A percentile compares a stretch with the other conserved stretches of the same genome.
These are phyloP conservation scores for Tulasnella sp. DNA, from an alignment of 768 basidiomycete species.

Conservation along the genomic window DNA sequence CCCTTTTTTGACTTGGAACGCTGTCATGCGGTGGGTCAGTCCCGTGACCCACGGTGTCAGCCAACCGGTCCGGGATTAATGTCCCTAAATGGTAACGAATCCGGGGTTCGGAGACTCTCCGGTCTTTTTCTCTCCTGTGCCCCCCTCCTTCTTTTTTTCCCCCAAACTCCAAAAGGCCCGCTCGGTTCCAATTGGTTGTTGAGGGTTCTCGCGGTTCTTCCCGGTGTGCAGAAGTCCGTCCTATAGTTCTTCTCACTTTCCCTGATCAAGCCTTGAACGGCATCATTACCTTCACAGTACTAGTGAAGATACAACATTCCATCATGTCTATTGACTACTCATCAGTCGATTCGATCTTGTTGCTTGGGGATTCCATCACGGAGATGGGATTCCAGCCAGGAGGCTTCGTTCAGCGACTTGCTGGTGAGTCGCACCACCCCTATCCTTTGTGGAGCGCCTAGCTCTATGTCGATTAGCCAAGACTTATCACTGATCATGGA, in stretches of 20 bases:
- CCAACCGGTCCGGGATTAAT: not conserved
- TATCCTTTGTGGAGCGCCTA: not conserved
- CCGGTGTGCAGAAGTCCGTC: not conserved
- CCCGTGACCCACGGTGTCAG: not conserved
- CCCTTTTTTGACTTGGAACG: not conserved
- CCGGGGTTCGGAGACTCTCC: not conserved
- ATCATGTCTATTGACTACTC: slow-evolving; percentile 14
- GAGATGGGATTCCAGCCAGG: slow-evolving; percentile 52
- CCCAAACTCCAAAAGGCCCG: not conserved
- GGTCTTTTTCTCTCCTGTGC: not conserved
- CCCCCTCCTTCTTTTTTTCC: not conserved
- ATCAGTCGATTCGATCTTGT: not conserved
- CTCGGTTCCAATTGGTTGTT: not conserved
- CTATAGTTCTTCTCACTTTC: not conserved
- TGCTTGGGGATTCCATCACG: slow-evolving; percentile 77
- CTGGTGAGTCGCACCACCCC: slow-evolving; percentile 40
- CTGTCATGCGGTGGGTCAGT: not conserved
- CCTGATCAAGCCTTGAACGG: not conserved
- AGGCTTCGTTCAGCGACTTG: slow-evolving; percentile 61
- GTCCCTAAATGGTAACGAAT: not conserved
- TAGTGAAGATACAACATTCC: not conserved
- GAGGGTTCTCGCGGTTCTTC: not conserved
- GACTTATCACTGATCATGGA: not conserved
- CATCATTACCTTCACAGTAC: not conserved
- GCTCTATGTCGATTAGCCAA: not conserved